phyloP scores from a whole-genome alignment of 805 yeast genomes.

The Candida succiphila region DNA sequence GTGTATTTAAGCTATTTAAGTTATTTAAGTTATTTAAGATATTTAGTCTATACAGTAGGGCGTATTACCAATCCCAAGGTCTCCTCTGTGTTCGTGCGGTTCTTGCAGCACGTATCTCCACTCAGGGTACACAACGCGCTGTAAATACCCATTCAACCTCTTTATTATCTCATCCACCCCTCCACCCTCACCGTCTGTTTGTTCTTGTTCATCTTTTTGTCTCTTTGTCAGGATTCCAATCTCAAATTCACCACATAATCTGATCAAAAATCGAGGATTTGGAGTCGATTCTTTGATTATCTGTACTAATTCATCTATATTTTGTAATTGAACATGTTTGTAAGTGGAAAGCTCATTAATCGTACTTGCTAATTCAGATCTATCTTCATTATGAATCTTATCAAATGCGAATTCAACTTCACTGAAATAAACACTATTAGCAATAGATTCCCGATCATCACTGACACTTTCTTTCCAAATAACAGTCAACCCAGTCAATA shows the following conservation, averaged over 20 bases:
- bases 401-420: slow-evolving; percentile 6
- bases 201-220: neutral
- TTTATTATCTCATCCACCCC: neutral
- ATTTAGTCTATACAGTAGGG: neutral
- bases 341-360: too few species aligned
- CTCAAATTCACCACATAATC: slow-evolving; percentile 24
- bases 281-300: slow-evolving; percentile 17
- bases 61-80: neutral
- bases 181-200: too few species aligned
- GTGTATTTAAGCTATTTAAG: too few species aligned
- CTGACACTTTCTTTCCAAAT: slow-evolving; percentile 4
- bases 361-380: too few species aligned
- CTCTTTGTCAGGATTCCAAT: neutral
- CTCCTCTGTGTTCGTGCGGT: neutral
- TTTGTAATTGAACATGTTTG: slow-evolving; percentile 7
- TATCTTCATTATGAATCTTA: too few species aligned
- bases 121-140: too few species aligned
- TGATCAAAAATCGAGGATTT: slow-evolving; percentile 25
- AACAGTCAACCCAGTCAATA: slow-evolving; percentile 10
- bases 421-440: neutral
- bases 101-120: neutral
- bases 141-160: neutral
- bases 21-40: too few species aligned
- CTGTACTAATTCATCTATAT: slow-evolving; percentile 14
- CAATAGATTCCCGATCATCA: neutral